Conservation (phyloP, 176 grass and related monocot genomes). For the Microstegium vimineum region DNA sequence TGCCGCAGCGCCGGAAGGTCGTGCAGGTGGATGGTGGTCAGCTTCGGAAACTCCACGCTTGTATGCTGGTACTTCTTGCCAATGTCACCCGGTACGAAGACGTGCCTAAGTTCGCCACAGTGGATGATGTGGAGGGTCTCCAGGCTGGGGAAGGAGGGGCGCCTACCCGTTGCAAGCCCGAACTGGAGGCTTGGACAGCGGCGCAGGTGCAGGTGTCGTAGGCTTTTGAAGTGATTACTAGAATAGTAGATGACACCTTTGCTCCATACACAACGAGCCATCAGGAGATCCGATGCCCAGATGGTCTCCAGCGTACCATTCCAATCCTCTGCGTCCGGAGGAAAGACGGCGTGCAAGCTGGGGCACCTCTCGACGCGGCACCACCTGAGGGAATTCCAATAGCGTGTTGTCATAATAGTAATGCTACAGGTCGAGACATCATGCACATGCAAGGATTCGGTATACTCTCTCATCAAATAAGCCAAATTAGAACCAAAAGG, state of each 20-base stretch:
- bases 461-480: too few relatives aligned
- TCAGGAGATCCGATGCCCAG: slow-evolving; percentile 1
- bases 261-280: background rate
- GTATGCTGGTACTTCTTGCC: too few relatives aligned
- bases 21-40: too few relatives aligned
- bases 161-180: too few relatives aligned
- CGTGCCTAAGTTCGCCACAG: too few relatives aligned
- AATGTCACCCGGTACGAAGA: too few relatives aligned
- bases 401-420: background rate
- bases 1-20: too few relatives aligned
- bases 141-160: too few relatives aligned
- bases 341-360: background rate
- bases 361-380: background rate
- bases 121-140: too few relatives aligned
- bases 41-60: too few relatives aligned
- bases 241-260: rapidly evolving
- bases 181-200: background rate
- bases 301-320: rapidly evolving
- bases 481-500: too few relatives aligned
- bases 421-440: background rate
- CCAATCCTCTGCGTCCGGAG: rapidly evolving
- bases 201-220: background rate
- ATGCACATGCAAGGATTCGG: background rate
- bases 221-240: background rate
- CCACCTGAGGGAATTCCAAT: background rate